phyloP scores from a whole-genome alignment of 345 rosid genomes.

The Eucalyptus grandis region DNA sequence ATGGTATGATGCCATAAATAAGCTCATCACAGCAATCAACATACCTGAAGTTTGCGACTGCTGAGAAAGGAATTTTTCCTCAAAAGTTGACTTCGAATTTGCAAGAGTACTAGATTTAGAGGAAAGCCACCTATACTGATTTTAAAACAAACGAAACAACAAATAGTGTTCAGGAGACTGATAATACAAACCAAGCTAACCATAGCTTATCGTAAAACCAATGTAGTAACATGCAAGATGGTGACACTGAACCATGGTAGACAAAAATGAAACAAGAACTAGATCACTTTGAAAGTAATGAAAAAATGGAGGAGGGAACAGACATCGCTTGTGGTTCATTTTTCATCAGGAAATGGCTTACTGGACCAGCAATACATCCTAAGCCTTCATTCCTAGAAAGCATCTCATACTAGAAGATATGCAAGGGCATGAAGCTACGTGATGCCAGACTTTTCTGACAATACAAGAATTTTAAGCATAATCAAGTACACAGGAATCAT shows the following conservation, averaged over 20 bases:
- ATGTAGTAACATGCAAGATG: neutral
- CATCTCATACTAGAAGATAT: neutral
- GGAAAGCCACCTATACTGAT: slow-evolving; percentile 99
- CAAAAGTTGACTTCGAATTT: slow-evolving; percentile 67
- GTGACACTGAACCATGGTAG: neutral
- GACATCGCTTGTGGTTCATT: neutral
- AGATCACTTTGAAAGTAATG: neutral
- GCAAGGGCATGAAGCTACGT: neutral
- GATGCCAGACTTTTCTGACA: neutral
- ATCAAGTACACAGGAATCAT: neutral
- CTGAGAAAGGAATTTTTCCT: slow-evolving; percentile 94
- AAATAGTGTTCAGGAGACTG: neutral
- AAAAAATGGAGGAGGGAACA: neutral
- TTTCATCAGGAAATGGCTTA: neutral
- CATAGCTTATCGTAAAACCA: neutral
- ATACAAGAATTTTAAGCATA: neutral
- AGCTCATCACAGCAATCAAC: neutral
- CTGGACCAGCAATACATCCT: neutral
- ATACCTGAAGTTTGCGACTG: slow-evolving; percentile 93
- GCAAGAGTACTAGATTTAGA: slow-evolving; percentile 58
- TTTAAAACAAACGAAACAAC: slow-evolving; percentile 10
- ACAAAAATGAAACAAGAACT: neutral
- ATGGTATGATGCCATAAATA: neutral
- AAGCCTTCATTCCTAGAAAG: neutral
- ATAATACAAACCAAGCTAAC: neutral